Evolutionary conservation across 345 rosid genomes (phyloP).

Genomic region (Euclidium syriacum): DNA sequence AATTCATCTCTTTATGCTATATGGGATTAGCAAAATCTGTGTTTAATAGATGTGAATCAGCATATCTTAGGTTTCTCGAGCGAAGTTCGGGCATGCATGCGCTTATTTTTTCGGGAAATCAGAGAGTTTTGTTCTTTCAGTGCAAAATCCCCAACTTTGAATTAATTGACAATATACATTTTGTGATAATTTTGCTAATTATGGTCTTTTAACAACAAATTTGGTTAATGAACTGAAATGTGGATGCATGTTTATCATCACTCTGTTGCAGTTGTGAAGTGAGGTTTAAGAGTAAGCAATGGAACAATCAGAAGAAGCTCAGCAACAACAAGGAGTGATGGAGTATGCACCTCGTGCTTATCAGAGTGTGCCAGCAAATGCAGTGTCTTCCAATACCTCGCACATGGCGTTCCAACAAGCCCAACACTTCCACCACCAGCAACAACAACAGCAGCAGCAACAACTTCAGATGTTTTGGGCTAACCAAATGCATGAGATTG

Average conservation of each 20-base stretch:
- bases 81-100: background rate
- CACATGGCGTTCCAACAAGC: slow-evolving; percentile 52
- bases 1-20: background rate
- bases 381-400: too few species aligned
- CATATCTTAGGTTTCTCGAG: too few species aligned
- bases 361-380: slow-evolving; percentile 32
- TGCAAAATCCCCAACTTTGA: too few species aligned
- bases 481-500: slow-evolving; percentile 53
- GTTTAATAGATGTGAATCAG: too few species aligned
- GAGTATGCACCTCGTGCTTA: slow-evolving; percentile 43
- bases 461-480: slow-evolving; percentile 57
- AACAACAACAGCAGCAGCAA: slow-evolving; percentile 46
- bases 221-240: too few species aligned
- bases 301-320: slow-evolving; percentile 23
- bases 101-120: too few species aligned
- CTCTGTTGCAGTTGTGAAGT: background rate
- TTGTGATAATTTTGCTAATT: too few species aligned
- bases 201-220: too few species aligned
- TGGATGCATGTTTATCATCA: too few species aligned
- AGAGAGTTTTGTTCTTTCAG: too few species aligned
- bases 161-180: too few species aligned
- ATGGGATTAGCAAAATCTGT: background rate
- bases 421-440: slow-evolving; percentile 46
- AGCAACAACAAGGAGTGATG: slow-evolving; percentile 40
- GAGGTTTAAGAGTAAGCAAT: background rate